Conservation (phyloP, 192 early-diverging fungal genomes). For the Podila horticola region DNA sequence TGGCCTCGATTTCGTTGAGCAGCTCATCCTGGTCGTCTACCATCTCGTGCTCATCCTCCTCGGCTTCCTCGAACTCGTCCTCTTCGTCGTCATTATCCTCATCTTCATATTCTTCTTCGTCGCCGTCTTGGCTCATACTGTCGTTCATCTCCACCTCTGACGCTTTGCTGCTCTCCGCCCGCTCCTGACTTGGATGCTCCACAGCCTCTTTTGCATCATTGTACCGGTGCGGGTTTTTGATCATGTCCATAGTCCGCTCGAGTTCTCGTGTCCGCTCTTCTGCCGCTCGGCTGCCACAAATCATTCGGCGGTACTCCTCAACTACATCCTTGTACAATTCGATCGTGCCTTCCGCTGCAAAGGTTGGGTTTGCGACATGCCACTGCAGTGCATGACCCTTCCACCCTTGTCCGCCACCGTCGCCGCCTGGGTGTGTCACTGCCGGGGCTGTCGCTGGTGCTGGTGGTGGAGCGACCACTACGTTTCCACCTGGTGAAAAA, state of each 20-base stretch:
- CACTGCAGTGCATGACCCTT: conserved; percentile 43
- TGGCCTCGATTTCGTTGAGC: conserved; percentile 36
- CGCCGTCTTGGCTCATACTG: conserved; percentile 3
- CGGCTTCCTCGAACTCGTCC: conserved; percentile 19
- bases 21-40: conserved; percentile 25
- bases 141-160: neutral
- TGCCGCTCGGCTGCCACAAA: conserved; percentile 29
- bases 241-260: conserved; percentile 36
- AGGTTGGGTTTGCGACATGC: conserved; percentile 52
- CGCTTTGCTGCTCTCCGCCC: neutral
- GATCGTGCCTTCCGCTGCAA: conserved; percentile 48
- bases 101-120: conserved; percentile 1
- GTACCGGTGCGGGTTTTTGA: conserved; percentile 43
- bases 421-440: conserved; percentile 19
- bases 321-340: conserved; percentile 44
- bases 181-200: neutral
- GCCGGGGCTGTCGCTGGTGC: conserved; percentile 20
- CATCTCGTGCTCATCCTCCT: conserved; percentile 1
- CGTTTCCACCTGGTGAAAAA: conserved; percentile 9
- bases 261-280: conserved; percentile 31
- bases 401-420: conserved; percentile 49
- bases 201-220: neutral
- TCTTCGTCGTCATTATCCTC: conserved; percentile 6
- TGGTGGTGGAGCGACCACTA: conserved; percentile 34
- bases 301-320: conserved; percentile 40